Base-by-base conservation (phyloP, 805 yeast genomes). In the Kuraishia molischiana region DNA sequence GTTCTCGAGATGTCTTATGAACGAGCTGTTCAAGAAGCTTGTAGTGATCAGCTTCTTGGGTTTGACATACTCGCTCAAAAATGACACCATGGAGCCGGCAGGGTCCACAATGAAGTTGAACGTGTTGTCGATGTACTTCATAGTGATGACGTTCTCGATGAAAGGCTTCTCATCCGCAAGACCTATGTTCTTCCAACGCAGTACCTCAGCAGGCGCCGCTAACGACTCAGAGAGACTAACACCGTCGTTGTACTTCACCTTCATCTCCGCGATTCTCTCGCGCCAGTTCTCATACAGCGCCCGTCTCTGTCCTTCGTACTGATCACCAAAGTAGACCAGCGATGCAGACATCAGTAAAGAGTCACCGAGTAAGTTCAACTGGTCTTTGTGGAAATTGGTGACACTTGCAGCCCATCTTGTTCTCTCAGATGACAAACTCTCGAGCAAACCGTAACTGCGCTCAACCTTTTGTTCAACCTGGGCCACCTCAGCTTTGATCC, bases 41-140 rank as follows among this genome's bases (percentile, higher is more conserved):
- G 95, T 74, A 0, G 77, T 51, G 2, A 68, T 57, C 4, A 78
- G 47, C 38, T 64, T 65, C 32, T 58, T 56, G 0, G 66, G 61
- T 0, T 44, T 44, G n/a, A 43, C 31, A 38, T 45, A 49, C 14
- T 56, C 49, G 4, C 42, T 38, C 14, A 85, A 43, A 4, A 73
- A 63, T 0, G 65, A 61, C 2, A 66, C 41, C 8, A 74, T 54
- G 9, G 57, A 47, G 0, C 73, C 71, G 0, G 76, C 62, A 0
- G 97, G 95, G 53, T 90, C 97, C 34, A 90, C 67, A 3, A 90
- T 62, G 34, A 74, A 66, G 0, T 90, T 80, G 29, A 64, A 65
- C 19, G 61, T 51, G 18, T 53, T 45, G 50, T 41, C 2, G 38
- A 38, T n/a, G 4, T 29, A 17, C 9, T 13, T 58, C 30, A 83